Conservation (phyloP, 495 filamentous ascomycete species). For the Friedmanniomyces simplex region DNA sequence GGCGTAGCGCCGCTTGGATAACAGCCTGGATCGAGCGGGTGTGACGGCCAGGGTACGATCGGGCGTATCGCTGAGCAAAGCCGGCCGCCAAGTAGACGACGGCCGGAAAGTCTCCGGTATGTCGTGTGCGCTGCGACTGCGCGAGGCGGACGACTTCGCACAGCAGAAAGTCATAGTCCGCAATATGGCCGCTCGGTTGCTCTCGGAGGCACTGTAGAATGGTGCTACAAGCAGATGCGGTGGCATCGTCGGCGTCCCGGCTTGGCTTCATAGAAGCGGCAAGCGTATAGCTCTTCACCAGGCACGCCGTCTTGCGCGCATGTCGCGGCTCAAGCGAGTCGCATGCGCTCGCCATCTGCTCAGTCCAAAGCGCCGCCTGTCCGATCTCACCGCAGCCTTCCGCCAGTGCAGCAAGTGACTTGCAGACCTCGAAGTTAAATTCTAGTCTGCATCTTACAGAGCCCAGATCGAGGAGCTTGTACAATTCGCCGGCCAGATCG, state of each 20-base stretch:
- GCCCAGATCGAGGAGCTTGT: background rate
- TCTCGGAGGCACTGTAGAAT: background rate
- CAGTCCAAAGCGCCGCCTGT: background rate
- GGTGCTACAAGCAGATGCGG: background rate
- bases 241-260: background rate
- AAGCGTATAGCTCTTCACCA: background rate
- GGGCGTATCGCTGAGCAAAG: slow-evolving; percentile 12
- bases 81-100: slow-evolving; percentile 4
- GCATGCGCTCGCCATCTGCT: background rate
- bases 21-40: background rate
- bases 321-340: background rate
- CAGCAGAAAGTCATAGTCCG: slow-evolving; percentile 12
- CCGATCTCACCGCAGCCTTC: background rate
- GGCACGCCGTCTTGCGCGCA: background rate
- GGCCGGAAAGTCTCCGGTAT: background rate
- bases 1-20: background rate
- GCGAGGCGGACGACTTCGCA: background rate
- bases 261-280: background rate
- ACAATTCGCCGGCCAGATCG: background rate
- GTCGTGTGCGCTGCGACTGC: too few relatives aligned
- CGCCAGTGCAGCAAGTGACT: background rate
- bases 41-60: slow-evolving; percentile 3
- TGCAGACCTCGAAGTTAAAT: background rate
- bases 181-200: background rate
- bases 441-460: background rate